A percentile compares a stretch with the other conserved stretches of the same genome.
Conservation (phyloP, 2,329 filamentous ascomycete species). For the Blastomyces parvus region DNA sequence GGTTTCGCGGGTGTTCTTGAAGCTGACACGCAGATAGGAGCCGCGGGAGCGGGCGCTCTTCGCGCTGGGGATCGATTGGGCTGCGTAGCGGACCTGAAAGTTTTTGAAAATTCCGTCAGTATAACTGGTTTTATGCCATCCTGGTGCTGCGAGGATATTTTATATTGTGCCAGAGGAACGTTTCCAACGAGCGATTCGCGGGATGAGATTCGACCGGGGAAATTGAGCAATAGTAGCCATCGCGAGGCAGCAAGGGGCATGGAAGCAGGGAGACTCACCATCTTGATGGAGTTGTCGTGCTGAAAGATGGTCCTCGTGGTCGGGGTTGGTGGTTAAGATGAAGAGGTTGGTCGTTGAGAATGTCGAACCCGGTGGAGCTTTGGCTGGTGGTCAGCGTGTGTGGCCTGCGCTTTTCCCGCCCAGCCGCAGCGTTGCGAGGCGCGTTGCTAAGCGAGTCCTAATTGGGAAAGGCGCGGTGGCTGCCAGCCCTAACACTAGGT, state of each 20-base stretch:
- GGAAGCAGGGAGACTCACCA: conserved; percentile 29
- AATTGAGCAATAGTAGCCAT: not conserved
- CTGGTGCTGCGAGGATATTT: no score
- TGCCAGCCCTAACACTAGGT: conserved; percentile 37
- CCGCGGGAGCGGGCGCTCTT: conserved; percentile 98
- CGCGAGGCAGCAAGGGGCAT: not conserved
- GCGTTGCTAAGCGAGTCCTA: conserved; percentile 16
- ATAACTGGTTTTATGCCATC: not conserved
- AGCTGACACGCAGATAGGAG: conserved; percentile 97
- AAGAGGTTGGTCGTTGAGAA: conserved; percentile 22
- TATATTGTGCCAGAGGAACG: not conserved
- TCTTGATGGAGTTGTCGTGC: conserved; percentile 38
- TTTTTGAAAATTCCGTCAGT: conserved; percentile 14
- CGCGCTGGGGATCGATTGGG: conserved; percentile 71
- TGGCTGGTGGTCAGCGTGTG: conserved; percentile 24
- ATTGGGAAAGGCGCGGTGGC: conserved; percentile 15
- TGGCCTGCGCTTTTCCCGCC: conserved; percentile 9
- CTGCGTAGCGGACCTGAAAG: conserved; percentile 85
- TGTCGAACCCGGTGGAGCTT: conserved; percentile 30
- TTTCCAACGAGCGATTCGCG: not conserved
- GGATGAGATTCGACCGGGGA: not conserved
- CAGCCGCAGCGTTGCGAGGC: not conserved
- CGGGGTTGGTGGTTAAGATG: conserved; percentile 24
- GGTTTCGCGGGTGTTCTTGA: conserved; percentile 99
- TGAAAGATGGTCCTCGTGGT: conserved; percentile 35